Base-by-base conservation (phyloP, 768 basidiomycete genomes). In the Lactarius trivialis region DNA sequence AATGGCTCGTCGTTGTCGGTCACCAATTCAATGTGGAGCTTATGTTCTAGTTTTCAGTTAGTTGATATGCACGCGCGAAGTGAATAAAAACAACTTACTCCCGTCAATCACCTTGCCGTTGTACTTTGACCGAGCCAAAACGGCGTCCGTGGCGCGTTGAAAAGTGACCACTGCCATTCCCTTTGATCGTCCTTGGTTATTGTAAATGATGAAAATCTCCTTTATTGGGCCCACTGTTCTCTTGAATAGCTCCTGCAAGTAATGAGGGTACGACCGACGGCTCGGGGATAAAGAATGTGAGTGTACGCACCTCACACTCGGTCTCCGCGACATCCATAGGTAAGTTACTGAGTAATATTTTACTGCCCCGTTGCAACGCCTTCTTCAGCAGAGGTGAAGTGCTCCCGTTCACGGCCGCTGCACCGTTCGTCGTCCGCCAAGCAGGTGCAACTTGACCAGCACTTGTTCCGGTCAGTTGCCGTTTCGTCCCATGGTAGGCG, bases 101-200 rank as follows among this genome's bases (percentile, higher is more conserved):
- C 78, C 76, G 68, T 91, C 89, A 24, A 91, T 82, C 55, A 89
- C 81, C 74, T 88, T 88, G 50, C 87, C 87, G 66, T 91, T 77
- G 68, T 88, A 91, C 73, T 88, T 90, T 28, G 76, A 70, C 41
- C 81, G 80, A 9, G 89, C 89, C 43, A 82, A 65, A 2, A 71
- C 74, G 8, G 89, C 89, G 72, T 89, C 86, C 1, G 78, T 83
- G 8, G 80, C 64, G 34, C 85, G 80, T 67, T 84, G 79, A 68
- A 91, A 91, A 0, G 76, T 68, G 3, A 91, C 85, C 15, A 91
- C 72, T 2, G 89, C 89, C 88, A 91, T 90, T 21, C 89, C 89
- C 69, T 88, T 90, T 50, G 88, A 87, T 58, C 77, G 79, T 0
- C 84, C 89, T 68, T 89, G 84, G 3, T 82, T 83, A 71, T 91